Evolutionary conservation across 2,329 filamentous ascomycete genomes (phyloP).

Genomic region (Aspergillus amoenus): DNA sequence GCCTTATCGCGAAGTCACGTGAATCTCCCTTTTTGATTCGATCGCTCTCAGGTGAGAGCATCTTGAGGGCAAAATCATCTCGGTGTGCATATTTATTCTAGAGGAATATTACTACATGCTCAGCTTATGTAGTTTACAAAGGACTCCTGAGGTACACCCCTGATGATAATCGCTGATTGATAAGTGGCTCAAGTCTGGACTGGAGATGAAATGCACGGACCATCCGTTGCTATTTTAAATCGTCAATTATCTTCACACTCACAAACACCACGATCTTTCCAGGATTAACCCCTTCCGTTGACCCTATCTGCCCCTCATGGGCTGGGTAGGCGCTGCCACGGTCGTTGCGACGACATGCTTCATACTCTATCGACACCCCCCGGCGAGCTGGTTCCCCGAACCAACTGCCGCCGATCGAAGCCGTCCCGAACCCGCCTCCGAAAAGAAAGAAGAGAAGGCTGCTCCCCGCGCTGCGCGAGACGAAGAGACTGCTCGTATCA

Average conservation of each 20-base stretch:
- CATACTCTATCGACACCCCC: conserved; percentile 41
- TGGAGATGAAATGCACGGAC: conserved; percentile 1
- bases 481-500: conserved; percentile 6
- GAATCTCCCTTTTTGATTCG: not conserved
- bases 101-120: too few species aligned
- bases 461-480: conserved; percentile 15
- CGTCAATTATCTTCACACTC: not conserved
- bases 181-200: not conserved
- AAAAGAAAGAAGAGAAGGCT: conserved; percentile 9
- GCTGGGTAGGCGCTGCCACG: conserved; percentile 40
- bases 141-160: too few species aligned
- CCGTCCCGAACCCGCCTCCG: conserved; percentile 10
- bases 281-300: not conserved
- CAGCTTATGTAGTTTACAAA: too few species aligned
- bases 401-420: conserved; percentile 8
- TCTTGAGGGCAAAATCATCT: too few species aligned
- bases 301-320: conserved; percentile 35
- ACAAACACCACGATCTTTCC: not conserved
- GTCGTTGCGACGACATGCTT: conserved; percentile 41
- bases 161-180: not conserved
- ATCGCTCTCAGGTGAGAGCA: not conserved
- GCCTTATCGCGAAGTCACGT: conserved; percentile 15
- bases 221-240: conserved; percentile 4
- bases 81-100: too few species aligned
- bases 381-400: conserved; percentile 32